Conservation (phyloP, 495 filamentous ascomycete genomes). For the Niebla homalea region DNA sequence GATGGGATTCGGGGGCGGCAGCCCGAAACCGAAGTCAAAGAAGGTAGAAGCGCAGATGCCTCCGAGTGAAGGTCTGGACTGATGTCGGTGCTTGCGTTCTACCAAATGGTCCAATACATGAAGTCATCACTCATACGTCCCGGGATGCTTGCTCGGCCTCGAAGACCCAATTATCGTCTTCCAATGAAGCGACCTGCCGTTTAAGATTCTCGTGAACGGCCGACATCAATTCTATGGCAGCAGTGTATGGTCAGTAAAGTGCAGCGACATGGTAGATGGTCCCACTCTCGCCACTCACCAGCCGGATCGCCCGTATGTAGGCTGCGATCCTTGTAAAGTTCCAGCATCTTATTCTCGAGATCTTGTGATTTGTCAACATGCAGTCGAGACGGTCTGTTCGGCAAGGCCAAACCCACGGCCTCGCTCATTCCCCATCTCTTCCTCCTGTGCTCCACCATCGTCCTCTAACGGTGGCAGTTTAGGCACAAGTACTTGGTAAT, state of each 20-base stretch:
- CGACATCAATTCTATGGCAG: conserved; percentile 50
- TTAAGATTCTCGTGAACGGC: conserved; percentile 58
- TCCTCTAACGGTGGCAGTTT: conserved; percentile 32
- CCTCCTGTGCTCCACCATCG: conserved; percentile 39
- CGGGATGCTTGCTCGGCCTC: conserved; percentile 48
- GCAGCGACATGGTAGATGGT: not conserved
- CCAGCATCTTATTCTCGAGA: conserved; percentile 35
- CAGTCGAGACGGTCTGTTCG: not conserved
- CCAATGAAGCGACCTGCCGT: conserved; percentile 55
- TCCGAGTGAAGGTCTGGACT: conserved; percentile 42
- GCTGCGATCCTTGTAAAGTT: conserved; percentile 48
- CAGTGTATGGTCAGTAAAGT: conserved; percentile 9
- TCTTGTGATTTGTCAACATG: conserved; percentile 19
- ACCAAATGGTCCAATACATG: not conserved
- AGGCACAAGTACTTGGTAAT: conserved; percentile 59
- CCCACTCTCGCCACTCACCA: conserved; percentile 47
- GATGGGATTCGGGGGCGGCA: conserved; percentile 58
- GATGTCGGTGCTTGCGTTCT: conserved; percentile 8
- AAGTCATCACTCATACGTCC: not conserved
- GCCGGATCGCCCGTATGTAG: conserved; percentile 52
- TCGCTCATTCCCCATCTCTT: conserved; percentile 30
- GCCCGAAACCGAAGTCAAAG: conserved; percentile 28
- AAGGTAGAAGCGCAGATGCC: conserved; percentile 35
- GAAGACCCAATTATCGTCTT: conserved; percentile 87
- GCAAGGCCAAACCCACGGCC: conserved; percentile 27